Evolutionary conservation across 345 rosid genomes (phyloP).

Genomic region (Murraya koenigii): DNA sequence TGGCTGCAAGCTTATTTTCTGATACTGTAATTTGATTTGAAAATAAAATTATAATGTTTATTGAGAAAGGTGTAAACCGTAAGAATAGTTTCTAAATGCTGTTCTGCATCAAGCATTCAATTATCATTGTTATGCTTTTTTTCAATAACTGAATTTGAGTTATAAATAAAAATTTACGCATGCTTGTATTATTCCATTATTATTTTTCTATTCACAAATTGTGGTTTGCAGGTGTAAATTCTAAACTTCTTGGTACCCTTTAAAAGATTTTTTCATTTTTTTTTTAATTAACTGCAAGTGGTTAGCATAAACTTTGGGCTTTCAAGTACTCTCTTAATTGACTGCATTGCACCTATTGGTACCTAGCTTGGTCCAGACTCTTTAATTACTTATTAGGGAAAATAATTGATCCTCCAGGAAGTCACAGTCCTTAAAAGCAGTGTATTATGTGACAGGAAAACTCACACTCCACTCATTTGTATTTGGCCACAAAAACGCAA

Average conservation of each 20-base stretch:
- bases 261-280: background rate
- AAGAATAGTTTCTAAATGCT: background rate
- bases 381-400: background rate
- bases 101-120: background rate
- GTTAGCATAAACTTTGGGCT: too few species aligned
- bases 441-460: background rate
- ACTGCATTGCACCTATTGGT: background rate
- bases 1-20: background rate
- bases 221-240: background rate
- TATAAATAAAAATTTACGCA: too few species aligned
- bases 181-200: background rate
- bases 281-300: background rate
- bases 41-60: background rate
- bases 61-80: background rate
- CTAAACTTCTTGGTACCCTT: background rate
- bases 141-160: background rate
- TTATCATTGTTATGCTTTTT: background rate
- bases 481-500: background rate
- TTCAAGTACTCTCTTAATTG: background rate
- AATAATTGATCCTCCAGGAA: background rate
- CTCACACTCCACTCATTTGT: background rate
- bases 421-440: background rate
- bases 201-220: background rate
- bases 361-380: background rate
- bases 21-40: background rate